These are phyloP conservation scores for Croton laevigatus DNA, from an alignment of 441 rosid genomes.

Conservation along the genomic window DNA sequence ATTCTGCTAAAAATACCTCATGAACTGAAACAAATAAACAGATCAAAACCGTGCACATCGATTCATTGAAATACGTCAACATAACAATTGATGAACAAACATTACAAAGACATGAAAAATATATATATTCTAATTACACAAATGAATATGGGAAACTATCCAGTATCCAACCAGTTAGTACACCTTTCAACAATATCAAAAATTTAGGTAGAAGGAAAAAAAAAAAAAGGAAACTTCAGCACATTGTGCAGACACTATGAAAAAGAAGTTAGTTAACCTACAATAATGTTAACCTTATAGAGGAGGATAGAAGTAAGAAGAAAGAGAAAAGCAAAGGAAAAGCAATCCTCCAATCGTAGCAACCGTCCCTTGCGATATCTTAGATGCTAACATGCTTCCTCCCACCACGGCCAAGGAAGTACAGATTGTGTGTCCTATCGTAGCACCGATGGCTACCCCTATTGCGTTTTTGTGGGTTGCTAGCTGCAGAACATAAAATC, in stretches of 20 bases:
- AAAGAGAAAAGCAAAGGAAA: conserved; percentile 84
- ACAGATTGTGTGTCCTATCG: conserved; percentile 63
- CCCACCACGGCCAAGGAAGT: conserved; percentile 96
- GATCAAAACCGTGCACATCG: too few species aligned
- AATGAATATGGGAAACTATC: conserved; percentile 20
- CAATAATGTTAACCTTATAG: conserved; percentile 46
- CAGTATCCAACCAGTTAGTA: conserved; percentile 21
- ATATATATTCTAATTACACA: too few species aligned
- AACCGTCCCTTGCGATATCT: conserved; percentile 91
- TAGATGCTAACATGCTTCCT: conserved; percentile 96
- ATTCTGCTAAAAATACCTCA: too few species aligned
- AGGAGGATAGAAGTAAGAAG: conserved; percentile 96
- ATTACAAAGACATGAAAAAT: too few species aligned
- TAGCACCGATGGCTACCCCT: conserved; percentile 96
- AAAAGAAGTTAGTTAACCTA: conserved; percentile 36
- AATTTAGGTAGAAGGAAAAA: conserved; percentile 10
- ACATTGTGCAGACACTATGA: neutral
- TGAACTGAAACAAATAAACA: too few species aligned
- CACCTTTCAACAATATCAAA: conserved; percentile 36
- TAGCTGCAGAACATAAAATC: conserved; percentile 46
- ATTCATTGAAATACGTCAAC: too few species aligned
- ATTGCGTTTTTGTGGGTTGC: conserved; percentile 95
- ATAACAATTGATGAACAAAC: too few species aligned
- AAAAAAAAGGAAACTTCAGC: conserved; percentile 42
- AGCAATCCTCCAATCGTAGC: conserved; percentile 91